Evolutionary conservation across 306 rosid genomes (phyloP).

Genomic region (Crotalaria pallida): DNA sequence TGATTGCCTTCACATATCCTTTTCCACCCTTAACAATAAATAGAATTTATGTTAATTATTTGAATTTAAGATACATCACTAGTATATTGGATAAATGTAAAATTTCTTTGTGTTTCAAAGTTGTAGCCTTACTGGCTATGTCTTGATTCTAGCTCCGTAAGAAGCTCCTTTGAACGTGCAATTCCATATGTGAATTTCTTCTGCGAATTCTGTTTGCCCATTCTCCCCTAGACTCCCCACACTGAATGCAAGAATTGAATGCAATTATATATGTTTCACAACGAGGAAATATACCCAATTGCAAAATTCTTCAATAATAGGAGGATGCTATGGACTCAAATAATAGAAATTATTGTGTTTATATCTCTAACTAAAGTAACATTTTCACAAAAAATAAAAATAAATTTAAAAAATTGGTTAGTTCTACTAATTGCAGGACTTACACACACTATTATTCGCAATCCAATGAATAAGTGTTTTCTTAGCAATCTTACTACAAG

Average conservation of each 20-base stretch:
- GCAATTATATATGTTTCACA: background rate
- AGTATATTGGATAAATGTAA: background rate
- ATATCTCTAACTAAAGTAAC: background rate
- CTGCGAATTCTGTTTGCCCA: slow-evolving; percentile 9
- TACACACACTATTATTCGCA: background rate
- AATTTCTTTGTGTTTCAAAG: background rate
- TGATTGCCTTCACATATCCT: slow-evolving; percentile 9
- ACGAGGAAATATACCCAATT: background rate
- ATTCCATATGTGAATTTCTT: slow-evolving; percentile 20
- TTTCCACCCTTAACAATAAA: slow-evolving; percentile 22
- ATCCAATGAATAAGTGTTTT: background rate
- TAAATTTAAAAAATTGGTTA: background rate
- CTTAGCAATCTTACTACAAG: background rate
- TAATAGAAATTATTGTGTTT: background rate
- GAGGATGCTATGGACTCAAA: background rate
- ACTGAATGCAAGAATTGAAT: slow-evolving; percentile 14
- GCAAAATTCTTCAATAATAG: background rate
- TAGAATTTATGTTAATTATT: background rate
- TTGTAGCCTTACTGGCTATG: slow-evolving; percentile 35
- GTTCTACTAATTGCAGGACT: background rate
- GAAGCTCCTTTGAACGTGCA: slow-evolving; percentile 31
- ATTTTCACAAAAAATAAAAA: too few species aligned
- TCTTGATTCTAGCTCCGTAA: slow-evolving; percentile 35
- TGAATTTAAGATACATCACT: background rate
- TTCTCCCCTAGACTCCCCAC: slow-evolving; percentile 37